phyloP scores from a whole-genome alignment of 208 protist species.

The Wallacemonas collosoma region DNA sequence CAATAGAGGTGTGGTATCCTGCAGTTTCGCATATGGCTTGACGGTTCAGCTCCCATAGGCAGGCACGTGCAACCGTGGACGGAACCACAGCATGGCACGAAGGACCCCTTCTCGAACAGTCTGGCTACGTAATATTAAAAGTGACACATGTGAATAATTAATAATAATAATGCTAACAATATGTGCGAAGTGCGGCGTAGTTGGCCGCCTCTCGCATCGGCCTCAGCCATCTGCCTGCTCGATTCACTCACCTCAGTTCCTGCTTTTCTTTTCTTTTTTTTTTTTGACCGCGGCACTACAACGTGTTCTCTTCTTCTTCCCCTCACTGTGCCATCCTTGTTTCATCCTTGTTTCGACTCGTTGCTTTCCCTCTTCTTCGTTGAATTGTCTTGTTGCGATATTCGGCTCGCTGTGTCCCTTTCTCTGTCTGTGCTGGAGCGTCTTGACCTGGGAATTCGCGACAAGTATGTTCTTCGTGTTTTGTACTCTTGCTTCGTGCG shows the following conservation, averaged over 20 bases:
- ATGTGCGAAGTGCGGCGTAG: too few relatives aligned
- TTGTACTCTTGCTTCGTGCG: background rate
- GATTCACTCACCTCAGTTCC: background rate
- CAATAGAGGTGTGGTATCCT: background rate
- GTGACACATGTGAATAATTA: constrained; percentile 2
- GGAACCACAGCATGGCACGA: background rate
- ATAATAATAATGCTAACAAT: too few relatives aligned
- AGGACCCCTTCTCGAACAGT: background rate
- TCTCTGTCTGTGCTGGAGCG: background rate
- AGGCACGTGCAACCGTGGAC: background rate
- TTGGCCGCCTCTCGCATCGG: background rate
- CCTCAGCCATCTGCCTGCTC: background rate
- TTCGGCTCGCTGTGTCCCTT: background rate
- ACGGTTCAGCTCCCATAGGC: background rate
- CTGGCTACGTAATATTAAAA: background rate
- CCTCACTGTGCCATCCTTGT: too few relatives aligned
- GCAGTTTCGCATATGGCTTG: background rate
- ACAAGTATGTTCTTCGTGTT: background rate
- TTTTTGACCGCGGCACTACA: too few relatives aligned
- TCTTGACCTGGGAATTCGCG: too few relatives aligned
- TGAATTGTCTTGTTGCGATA: background rate
- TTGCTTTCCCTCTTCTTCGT: background rate
- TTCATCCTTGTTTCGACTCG: background rate
- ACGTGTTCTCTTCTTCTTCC: too few relatives aligned
- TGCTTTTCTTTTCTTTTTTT: background rate